phyloP scores from a whole-genome alignment of 1,139 yeast genomes.

The Pneumocystis canis region DNA sequence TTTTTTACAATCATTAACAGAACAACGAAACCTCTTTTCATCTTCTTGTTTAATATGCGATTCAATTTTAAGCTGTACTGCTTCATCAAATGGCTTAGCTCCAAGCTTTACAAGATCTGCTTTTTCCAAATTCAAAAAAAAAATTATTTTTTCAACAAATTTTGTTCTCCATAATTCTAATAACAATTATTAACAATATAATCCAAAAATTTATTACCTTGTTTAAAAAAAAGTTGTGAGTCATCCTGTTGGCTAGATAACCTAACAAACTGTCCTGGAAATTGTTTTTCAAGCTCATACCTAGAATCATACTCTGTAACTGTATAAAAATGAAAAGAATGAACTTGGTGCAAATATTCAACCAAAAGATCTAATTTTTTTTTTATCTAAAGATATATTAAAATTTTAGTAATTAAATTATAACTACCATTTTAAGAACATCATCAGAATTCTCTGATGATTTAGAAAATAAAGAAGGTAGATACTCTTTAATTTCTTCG shows the following conservation, averaged over 20 bases:
- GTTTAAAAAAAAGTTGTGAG: neutral
- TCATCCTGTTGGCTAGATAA: constrained; percentile 5
- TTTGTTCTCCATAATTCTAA: constrained; percentile 1
- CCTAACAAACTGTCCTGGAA: constrained; percentile 13
- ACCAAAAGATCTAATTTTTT: constrained; percentile 14
- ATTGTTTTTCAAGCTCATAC: constrained; percentile 12
- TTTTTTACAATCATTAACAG: constrained; percentile 16
- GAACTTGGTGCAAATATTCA: constrained; percentile 15
- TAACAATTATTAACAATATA: neutral
- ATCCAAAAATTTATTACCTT: neutral
- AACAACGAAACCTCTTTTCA: constrained; percentile 16
- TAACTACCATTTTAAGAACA: neutral
- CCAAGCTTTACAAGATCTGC: constrained; percentile 14
- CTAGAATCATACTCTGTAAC: constrained; percentile 13
- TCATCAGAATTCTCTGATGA: neutral
- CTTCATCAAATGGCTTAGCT: constrained; percentile 13
- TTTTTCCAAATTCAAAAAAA: constrained; percentile 12
- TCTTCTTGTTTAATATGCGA: constrained; percentile 15
- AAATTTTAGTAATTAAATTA: neutral
- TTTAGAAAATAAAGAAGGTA: neutral
- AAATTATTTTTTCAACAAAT: constrained; percentile 7
- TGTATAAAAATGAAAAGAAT: constrained; percentile 15
- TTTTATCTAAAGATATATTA: neutral
- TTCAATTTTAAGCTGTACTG: constrained; percentile 9
- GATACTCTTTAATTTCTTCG: neutral